Evolutionary conservation across 148 eudicot species (phyloP).

Genomic region (Rhododendron vialii): DNA sequence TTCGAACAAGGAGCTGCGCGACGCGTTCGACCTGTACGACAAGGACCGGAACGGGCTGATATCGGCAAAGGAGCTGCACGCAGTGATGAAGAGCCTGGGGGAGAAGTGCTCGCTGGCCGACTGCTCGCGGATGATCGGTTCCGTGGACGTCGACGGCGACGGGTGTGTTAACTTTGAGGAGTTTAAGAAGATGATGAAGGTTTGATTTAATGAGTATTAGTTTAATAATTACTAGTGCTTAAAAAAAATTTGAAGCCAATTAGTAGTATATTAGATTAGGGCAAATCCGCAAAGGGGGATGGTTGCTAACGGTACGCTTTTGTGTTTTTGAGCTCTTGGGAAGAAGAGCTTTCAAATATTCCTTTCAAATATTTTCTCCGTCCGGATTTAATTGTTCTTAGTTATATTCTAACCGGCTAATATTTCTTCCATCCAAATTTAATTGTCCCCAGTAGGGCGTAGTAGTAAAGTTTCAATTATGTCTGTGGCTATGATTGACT

Average conservation of each 20-base stretch:
- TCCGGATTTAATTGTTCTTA: too few species aligned
- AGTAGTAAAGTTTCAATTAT: too few species aligned
- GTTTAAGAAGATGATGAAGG: conserved; percentile 77
- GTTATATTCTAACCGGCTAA: too few species aligned
- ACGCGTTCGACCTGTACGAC: conserved; percentile 67
- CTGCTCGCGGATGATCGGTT: conserved; percentile 55
- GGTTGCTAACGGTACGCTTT: background rate
- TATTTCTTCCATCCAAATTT: too few species aligned
- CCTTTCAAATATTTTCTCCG: too few species aligned
- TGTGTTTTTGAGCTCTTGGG: background rate
- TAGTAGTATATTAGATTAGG: background rate
- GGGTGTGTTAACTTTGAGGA: conserved; percentile 74
- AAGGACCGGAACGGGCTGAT: conserved; percentile 63
- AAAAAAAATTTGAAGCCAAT: background rate
- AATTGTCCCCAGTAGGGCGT: too few species aligned
- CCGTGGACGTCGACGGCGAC: conserved; percentile 73
- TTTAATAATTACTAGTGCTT: too few species aligned
- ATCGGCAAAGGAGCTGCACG: conserved; percentile 56
- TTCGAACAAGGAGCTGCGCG: conserved; percentile 40
- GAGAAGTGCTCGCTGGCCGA: conserved; percentile 53
- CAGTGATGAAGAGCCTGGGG: conserved; percentile 53
- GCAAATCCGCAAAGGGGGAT: background rate
- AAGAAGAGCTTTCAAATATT: too few species aligned
- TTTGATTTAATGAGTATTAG: background rate
- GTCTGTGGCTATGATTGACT: too few species aligned